Evolutionary conservation across 371 early-diverging fungal species (phyloP).

Genomic region (Quaeritorhiza haematococci): DNA sequence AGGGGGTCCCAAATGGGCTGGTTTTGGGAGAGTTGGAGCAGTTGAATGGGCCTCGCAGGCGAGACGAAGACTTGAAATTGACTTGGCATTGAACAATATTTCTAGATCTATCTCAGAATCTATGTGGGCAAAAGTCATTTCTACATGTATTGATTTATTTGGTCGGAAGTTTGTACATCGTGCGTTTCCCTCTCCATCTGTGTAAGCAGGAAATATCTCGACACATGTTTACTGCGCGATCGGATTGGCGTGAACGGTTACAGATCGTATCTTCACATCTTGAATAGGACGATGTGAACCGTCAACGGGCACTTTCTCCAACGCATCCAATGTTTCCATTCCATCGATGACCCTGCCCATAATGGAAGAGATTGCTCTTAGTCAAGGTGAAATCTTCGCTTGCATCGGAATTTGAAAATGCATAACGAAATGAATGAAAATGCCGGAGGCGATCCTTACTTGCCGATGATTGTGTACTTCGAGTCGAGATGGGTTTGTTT

Average conservation of each 20-base stretch:
- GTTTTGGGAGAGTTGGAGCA: too few relatives aligned
- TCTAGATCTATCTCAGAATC: too few relatives aligned
- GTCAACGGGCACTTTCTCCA: constrained; percentile 85
- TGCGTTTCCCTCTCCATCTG: too few relatives aligned
- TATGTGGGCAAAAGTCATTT: too few relatives aligned
- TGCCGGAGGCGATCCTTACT: constrained; percentile 48
- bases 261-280: constrained; percentile 67
- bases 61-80: too few relatives aligned
- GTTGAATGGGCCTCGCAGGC: too few relatives aligned
- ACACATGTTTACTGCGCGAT: constrained; percentile 80
- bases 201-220: too few relatives aligned
- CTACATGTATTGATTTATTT: too few relatives aligned
- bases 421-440: not conserved
- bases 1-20: too few relatives aligned
- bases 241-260: constrained; percentile 95
- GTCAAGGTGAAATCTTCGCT: not conserved
- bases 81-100: too few relatives aligned
- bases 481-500: constrained; percentile 82
- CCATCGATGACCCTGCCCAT: constrained; percentile 90
- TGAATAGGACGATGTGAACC: constrained; percentile 70
- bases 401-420: not conserved
- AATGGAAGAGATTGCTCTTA: too few relatives aligned
- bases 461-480: constrained; percentile 91
- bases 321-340: constrained; percentile 72
- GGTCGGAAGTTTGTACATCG: too few relatives aligned